Conservation (phyloP, 495 filamentous ascomycete genomes). For the Physcia stellaris region DNA sequence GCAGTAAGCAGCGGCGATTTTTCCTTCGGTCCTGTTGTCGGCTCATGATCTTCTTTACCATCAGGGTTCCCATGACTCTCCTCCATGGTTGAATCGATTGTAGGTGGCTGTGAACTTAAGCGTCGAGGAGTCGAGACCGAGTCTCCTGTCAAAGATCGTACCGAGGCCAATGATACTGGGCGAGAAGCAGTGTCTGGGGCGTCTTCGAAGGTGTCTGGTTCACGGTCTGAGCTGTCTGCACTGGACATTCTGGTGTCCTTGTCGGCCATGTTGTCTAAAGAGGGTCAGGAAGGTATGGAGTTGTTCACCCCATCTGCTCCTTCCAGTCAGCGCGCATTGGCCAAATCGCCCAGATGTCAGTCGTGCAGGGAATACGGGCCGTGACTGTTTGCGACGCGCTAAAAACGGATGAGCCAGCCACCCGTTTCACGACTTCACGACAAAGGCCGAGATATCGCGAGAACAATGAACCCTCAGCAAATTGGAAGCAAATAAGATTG, state of each 20-base stretch:
- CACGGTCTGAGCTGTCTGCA: slow-evolving; percentile 33
- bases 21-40: slow-evolving; percentile 15
- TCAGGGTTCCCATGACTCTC: slow-evolving; percentile 20
- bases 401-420: no score
- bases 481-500: no score
- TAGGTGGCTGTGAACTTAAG: slow-evolving; percentile 4
- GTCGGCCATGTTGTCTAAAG: slow-evolving; percentile 8
- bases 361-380: no score
- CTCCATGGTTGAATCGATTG: slow-evolving; percentile 6
- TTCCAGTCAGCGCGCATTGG: no score
- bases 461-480: no score
- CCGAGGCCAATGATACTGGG: slow-evolving; percentile 19
- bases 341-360: no score
- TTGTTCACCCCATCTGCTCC: no score
- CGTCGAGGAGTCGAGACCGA: slow-evolving; percentile 22
- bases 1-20: slow-evolving; percentile 46
- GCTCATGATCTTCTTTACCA: slow-evolving; percentile 16
- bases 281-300: not conserved
- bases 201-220: slow-evolving; percentile 70
- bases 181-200: slow-evolving; percentile 43
- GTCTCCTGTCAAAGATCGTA: slow-evolving; percentile 34
- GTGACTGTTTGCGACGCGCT: no score
- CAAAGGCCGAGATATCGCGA: no score
- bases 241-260: slow-evolving; percentile 15
- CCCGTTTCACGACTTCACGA: no score